These are phyloP conservation scores for Aegilops sharonensis DNA, from an alignment of 176 grass and related monocot species.

Conservation along the genomic window DNA sequence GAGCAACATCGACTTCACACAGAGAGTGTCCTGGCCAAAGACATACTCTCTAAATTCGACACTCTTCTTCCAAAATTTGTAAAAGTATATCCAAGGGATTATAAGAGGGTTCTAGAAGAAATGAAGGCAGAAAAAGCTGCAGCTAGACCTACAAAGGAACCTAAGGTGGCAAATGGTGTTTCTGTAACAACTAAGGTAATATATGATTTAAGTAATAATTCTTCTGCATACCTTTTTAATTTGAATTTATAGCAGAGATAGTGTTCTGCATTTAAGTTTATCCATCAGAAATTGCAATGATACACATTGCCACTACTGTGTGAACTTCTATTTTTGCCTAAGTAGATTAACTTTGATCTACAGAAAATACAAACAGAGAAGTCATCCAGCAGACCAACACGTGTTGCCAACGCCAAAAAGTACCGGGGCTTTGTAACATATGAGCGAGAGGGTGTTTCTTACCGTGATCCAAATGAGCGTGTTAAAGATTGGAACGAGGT, in stretches of 20 bases:
- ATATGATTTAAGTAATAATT: conserved; percentile 13
- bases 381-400: conserved; percentile 53
- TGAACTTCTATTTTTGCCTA: background rate
- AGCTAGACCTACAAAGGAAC: conserved; percentile 46
- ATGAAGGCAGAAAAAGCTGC: conserved; percentile 60
- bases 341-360: conserved; percentile 30
- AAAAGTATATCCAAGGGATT: conserved; percentile 94
- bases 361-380: conserved; percentile 43
- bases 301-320: background rate
- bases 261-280: background rate
- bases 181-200: conserved; percentile 62
- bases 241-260: background rate
- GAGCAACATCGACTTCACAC: conserved; percentile 88
- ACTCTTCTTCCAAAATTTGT: conserved; percentile 82
- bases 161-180: conserved; percentile 51
- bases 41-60: conserved; percentile 74
- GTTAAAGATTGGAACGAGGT: conserved; percentile 93
- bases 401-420: conserved; percentile 64
- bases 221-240: background rate
- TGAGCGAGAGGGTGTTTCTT: conserved; percentile 79
- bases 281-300: conserved; percentile 7
- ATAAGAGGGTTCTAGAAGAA: conserved; percentile 75
- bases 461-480: conserved; percentile 71
- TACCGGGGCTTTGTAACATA: conserved; percentile 85
- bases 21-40: conserved; percentile 61